A percentile compares a stretch with the other conserved stretches of the same genome.
These are phyloP conservation scores for Microdochium trichocladiopsis DNA, from an alignment of 2,329 filamentous ascomycete genomes.

Conservation along the genomic window DNA sequence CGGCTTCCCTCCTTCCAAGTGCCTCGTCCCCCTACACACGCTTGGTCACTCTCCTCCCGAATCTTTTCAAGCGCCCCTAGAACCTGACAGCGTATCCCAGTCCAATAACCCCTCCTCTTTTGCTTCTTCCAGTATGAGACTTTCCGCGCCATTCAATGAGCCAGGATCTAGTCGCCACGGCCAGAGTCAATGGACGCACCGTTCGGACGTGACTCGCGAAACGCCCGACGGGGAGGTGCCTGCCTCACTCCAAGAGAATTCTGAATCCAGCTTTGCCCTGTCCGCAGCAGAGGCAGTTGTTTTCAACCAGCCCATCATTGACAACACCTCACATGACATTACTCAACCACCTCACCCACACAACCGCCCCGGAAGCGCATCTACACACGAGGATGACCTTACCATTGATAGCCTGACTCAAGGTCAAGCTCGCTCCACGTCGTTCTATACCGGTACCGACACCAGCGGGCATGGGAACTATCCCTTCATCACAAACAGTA, in stretches of 20 bases:
- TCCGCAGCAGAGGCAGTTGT: neutral
- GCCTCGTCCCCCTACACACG: neutral
- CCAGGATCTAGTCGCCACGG: neutral
- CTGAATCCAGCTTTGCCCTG: neutral
- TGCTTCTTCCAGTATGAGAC: neutral
- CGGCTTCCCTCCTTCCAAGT: neutral
- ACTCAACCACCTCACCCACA: neutral
- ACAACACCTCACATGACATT: neutral
- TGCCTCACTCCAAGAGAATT: neutral
- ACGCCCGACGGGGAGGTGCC: neutral
- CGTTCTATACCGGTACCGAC: neutral
- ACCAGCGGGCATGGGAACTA: neutral
- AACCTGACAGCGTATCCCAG: neutral
- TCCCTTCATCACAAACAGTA: neutral
- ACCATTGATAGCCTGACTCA: neutral
- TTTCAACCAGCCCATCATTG: neutral
- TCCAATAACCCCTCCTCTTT: neutral
- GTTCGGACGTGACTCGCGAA: neutral
- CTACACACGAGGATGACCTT: neutral
- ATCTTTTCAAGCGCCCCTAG: neutral
- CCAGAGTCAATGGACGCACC: neutral
- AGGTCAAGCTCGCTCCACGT: neutral
- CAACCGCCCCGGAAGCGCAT: neutral
- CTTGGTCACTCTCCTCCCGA: neutral
- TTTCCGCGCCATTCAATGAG: neutral